Conservation (phyloP, 306 rosid species). For the Cucurbita moschata region DNA sequence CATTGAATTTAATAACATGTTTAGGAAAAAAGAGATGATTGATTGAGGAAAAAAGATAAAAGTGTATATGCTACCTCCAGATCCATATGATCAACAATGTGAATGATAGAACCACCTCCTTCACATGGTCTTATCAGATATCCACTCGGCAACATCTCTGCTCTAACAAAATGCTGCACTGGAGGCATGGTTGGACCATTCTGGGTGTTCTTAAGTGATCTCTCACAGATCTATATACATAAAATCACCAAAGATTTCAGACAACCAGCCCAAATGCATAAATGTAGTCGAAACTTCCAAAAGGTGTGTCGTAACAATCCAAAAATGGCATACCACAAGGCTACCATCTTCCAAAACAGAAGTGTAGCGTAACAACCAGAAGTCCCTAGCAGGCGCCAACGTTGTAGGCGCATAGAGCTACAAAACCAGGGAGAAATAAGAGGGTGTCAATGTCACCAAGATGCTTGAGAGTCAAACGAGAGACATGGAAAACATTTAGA, state of each 20-base stretch:
- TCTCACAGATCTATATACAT: constrained; percentile 59
- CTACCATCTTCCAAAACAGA: constrained; percentile 92
- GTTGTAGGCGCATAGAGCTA: constrained; percentile 91
- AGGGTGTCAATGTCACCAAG: not conserved
- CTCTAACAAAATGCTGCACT: constrained; percentile 93
- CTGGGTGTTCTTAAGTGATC: constrained; percentile 88
- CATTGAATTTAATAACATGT: not conserved
- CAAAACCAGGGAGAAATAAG: not conserved
- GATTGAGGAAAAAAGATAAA: not conserved
- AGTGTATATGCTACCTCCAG: constrained; percentile 43
- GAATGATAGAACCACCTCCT: constrained; percentile 95
- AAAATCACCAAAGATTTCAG: not conserved
- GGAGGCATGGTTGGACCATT: constrained; percentile 97
- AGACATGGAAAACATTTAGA: not conserved
- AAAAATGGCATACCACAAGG: constrained; percentile 51
- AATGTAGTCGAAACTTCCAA: not conserved
- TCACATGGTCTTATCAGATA: constrained; percentile 91
- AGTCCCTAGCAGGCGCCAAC: constrained; percentile 91
- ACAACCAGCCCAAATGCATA: not conserved
- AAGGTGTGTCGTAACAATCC: not conserved
- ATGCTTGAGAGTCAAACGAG: not conserved
- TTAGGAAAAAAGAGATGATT: not conserved
- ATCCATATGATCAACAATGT: constrained; percentile 88
- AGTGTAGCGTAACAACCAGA: constrained; percentile 93
- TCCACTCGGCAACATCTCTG: constrained; percentile 92